These are phyloP conservation scores for Macrocybe gigantea DNA, from an alignment of 768 basidiomycete species.

Conservation along the genomic window DNA sequence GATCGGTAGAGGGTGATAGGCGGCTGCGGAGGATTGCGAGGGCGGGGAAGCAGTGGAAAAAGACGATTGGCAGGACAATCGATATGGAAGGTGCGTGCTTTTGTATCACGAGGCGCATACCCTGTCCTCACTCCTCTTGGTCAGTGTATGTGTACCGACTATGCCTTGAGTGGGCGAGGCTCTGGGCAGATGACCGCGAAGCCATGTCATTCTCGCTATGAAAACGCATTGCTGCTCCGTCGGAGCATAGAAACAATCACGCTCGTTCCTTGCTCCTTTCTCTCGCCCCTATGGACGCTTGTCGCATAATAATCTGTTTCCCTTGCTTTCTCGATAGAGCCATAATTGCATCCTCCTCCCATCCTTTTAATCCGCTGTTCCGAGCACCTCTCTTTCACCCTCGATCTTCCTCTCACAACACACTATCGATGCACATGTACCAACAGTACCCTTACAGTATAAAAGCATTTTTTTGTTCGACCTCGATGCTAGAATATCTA, in stretches of 20 bases:
- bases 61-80: conserved; percentile 69
- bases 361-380: no score
- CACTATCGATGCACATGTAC: no score
- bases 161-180: conserved; percentile 82
- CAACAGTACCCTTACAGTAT: no score
- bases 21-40: conserved; percentile 77
- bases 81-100: conserved; percentile 85
- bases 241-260: background rate
- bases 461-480: no score
- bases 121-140: background rate
- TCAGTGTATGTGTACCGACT: conserved; percentile 83
- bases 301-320: no score
- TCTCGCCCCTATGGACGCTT: no score
- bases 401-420: no score
- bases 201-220: conserved; percentile 41
- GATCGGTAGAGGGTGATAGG: conserved; percentile 57
- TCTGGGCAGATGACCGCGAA: conserved; percentile 82
- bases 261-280: no score
- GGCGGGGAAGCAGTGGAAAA: conserved; percentile 92
- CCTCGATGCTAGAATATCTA: no score
- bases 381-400: no score
- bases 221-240: conserved; percentile 1
- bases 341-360: no score
- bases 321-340: no score
- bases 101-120: background rate